A percentile compares a stretch with the other conserved stretches of the same genome.
These are phyloP conservation scores for Cladophialophora bantiana DNA, from an alignment of 2,329 filamentous ascomycete species.

Conservation along the genomic window DNA sequence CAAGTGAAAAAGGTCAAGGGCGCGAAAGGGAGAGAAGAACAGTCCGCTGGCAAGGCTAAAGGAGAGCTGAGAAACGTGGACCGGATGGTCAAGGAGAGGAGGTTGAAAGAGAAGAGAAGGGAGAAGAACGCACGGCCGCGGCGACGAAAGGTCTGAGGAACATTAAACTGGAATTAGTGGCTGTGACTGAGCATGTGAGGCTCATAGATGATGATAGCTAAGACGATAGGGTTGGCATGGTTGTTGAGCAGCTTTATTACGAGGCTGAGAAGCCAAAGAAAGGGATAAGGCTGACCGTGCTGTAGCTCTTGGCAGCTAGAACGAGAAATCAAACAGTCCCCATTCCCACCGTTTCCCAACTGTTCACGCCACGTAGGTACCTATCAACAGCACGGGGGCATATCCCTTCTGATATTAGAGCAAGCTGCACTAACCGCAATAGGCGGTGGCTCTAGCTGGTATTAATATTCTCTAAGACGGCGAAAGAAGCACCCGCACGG, in stretches of 20 bases:
- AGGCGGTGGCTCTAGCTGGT: no score
- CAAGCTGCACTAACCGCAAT: no score
- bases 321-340: neutral
- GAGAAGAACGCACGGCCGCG: slow-evolving; percentile 87
- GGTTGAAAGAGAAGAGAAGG: slow-evolving; percentile 74
- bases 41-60: slow-evolving; percentile 37
- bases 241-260: neutral
- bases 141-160: slow-evolving; percentile 22
- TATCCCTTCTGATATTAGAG: no score
- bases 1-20: slow-evolving; percentile 89
- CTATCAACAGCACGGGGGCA: no score
- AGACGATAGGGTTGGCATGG: neutral
- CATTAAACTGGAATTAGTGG: neutral
- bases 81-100: slow-evolving; percentile 83
- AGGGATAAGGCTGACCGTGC: neutral
- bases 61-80: slow-evolving; percentile 69
- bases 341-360: neutral
- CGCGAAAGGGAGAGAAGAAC: slow-evolving; percentile 71
- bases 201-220: neutral
- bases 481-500: no score
- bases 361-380: no score
- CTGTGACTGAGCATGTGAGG: neutral
- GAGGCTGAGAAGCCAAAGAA: neutral
- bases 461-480: no score
- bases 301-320: neutral